A percentile compares a stretch with the other conserved stretches of the same genome.
phyloP scores from a whole-genome alignment of 2,329 filamentous ascomycete genomes.

The Beauveria sp. region DNA sequence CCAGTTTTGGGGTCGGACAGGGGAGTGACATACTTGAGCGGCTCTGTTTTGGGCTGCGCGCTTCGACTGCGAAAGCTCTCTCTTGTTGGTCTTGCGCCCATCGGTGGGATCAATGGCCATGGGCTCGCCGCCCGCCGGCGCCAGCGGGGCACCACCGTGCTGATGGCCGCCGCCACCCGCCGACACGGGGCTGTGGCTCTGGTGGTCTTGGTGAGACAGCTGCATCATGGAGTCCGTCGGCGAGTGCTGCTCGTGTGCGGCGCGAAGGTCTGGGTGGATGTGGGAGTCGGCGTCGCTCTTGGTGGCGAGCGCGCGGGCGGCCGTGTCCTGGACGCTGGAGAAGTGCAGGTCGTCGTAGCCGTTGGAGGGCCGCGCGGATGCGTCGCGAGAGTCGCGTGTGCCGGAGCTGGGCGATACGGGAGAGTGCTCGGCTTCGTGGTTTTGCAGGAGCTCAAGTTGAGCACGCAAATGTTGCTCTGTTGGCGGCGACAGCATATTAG shows the following conservation, averaged over 20 bases:
- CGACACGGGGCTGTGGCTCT: constrained; percentile 24
- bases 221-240: constrained; percentile 30
- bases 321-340: constrained; percentile 24
- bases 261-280: constrained; percentile 43
- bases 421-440: constrained; percentile 28
- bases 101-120: constrained; percentile 17
- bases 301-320: constrained; percentile 23
- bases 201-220: constrained; percentile 23
- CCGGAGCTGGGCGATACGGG: constrained; percentile 2
- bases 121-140: constrained; percentile 15
- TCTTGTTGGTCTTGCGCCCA: constrained; percentile 58
- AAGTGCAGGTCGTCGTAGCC: constrained; percentile 36
- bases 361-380: constrained; percentile 29
- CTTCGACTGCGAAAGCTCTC: constrained; percentile 91
- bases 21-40: constrained; percentile 67
- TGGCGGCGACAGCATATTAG: constrained; percentile 15
- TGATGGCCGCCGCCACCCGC: constrained; percentile 16
- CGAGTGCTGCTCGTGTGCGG: constrained; percentile 15
- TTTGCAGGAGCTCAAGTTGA: constrained; percentile 37
- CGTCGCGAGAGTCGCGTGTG: constrained; percentile 6
- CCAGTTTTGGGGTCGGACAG: background rate
- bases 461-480: constrained; percentile 35
- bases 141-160: constrained; percentile 15
- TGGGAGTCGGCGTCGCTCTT: constrained; percentile 36
- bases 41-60: constrained; percentile 93